Evolutionary conservation across 495 filamentous ascomycete species (phyloP), one percentile per base, ranked within the genome.

Genomic region (Lineolata rhizophorae): DNA sequence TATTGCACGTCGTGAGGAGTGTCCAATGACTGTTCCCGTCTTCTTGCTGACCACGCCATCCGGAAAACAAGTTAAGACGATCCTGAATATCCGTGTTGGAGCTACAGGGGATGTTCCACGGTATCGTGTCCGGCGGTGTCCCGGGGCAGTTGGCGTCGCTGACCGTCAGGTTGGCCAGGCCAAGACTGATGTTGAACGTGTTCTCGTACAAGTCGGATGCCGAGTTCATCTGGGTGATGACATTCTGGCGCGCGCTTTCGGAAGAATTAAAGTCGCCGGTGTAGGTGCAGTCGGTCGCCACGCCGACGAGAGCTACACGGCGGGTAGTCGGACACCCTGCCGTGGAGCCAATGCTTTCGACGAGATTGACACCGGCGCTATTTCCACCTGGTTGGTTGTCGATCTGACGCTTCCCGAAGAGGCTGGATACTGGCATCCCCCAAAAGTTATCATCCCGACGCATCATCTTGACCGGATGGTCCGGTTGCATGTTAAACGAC

Each of bases 21-120:
- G 81, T 92, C 87, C 87, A 97, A 49, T 85, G 90, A 2, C 83
- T 80, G 49, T 93, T 87, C 26, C 47, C 58, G 48, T 95, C 87
- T 10, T 60, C 53, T 35, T 65, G 58, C 15, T 63, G 48, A 2
- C 82, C 77, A 32, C 87, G 66, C 90, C 90, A 97, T 35, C 59
- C 55, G 1, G 84, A 93, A 51, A 97, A 95, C 6, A 74, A 55
- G 47, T 85, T 84, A 11, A 97, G 57, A 3, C 90, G 77, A 41
- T 72, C 61, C 20, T 73, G 72, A 35, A 97, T 87, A 20, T 57
- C 59, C n/a, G 60, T 53, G 36, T 60, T 63, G 24, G 51, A 37
- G 16, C 51, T 57, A 50, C 87, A 97, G 11, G 59, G 60, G 26
- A 75, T 49, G 41, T 97, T 97, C 82, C 83, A 97, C 5, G 67